Conservation (phyloP, 192 early-diverging fungal genomes). For the Backusella luteola region DNA sequence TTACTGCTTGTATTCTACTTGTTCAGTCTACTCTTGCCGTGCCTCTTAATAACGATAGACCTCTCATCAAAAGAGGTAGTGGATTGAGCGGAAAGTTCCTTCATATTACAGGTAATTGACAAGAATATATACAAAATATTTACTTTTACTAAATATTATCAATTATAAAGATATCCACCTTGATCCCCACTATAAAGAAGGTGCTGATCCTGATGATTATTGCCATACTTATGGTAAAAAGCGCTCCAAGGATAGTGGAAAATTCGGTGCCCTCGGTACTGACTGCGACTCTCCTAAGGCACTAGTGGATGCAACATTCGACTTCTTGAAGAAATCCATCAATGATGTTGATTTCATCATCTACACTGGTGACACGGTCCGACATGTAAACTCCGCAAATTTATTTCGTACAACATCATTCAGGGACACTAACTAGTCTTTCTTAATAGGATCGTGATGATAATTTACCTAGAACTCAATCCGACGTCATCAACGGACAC, state of each 20-base stretch:
- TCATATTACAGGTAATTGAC: conserved; percentile 30
- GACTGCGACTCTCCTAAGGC: conserved; percentile 28
- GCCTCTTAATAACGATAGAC: neutral
- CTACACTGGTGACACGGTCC: conserved; percentile 40
- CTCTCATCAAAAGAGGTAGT: conserved; percentile 7
- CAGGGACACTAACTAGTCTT: neutral
- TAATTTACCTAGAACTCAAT: conserved; percentile 9
- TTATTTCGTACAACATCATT: neutral
- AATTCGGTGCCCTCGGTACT: conserved; percentile 33
- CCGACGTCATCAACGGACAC: conserved; percentile 22
- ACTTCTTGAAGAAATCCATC: conserved; percentile 27
- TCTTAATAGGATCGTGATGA: conserved; percentile 25
- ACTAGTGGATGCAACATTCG: conserved; percentile 29
- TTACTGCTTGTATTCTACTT: conserved; percentile 5
- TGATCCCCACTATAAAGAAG: conserved; percentile 28
- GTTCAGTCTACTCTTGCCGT: neutral
- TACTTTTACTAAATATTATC: neutral
- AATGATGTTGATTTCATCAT: conserved; percentile 39
- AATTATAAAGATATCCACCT: conserved; percentile 36
- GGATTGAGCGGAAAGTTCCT: conserved; percentile 27
- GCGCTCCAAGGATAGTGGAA: conserved; percentile 31
- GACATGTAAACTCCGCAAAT: conserved; percentile 32
- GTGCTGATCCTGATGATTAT: conserved; percentile 26
- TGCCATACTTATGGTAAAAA: conserved; percentile 30
- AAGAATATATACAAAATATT: neutral